phyloP scores from a whole-genome alignment of 805 yeast species.

The Jamesozyma jinghongensis region DNA sequence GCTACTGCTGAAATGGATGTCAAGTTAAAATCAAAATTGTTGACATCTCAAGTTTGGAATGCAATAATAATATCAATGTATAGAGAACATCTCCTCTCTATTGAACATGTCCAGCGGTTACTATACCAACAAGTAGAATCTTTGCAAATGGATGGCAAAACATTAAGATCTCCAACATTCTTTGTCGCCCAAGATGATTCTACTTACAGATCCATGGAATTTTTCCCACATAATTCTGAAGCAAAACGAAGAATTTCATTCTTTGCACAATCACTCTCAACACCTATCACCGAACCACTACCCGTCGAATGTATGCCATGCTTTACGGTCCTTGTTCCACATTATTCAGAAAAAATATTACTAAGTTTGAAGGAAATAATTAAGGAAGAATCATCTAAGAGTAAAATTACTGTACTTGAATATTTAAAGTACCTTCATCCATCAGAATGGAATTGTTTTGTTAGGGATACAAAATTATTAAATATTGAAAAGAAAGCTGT shows the following conservation, averaged over 20 bases:
- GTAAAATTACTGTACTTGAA: constrained; percentile 63
- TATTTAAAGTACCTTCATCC: constrained; percentile 66
- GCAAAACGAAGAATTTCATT: constrained; percentile 78
- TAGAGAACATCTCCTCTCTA: constrained; percentile 65
- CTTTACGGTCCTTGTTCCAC: constrained; percentile 79
- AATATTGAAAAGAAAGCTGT: constrained; percentile 1
- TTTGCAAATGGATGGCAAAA: constrained; percentile 30
- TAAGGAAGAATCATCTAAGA: constrained; percentile 51
- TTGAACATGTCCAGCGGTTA: constrained; percentile 61
- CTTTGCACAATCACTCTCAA: constrained; percentile 82
- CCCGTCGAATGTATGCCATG: constrained; percentile 66
- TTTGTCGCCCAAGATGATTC: constrained; percentile 80
- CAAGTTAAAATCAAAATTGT: constrained; percentile 41
- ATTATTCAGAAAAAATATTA: constrained; percentile 74
- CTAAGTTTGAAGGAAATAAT: constrained; percentile 71
- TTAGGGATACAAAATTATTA: constrained; percentile 60
- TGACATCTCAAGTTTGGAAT: constrained; percentile 73
- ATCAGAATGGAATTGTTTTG: constrained; percentile 74
- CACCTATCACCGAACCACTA: constrained; percentile 70
- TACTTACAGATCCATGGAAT: constrained; percentile 42
- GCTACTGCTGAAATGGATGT: constrained; percentile 41
- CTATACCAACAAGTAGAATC: constrained; percentile 44
- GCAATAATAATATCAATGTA: constrained; percentile 76
- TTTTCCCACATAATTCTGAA: constrained; percentile 56
- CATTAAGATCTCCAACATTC: constrained; percentile 62